Conservation (phyloP, 164 flowering plant genomes). For the Aristolochia fimbriata region DNA sequence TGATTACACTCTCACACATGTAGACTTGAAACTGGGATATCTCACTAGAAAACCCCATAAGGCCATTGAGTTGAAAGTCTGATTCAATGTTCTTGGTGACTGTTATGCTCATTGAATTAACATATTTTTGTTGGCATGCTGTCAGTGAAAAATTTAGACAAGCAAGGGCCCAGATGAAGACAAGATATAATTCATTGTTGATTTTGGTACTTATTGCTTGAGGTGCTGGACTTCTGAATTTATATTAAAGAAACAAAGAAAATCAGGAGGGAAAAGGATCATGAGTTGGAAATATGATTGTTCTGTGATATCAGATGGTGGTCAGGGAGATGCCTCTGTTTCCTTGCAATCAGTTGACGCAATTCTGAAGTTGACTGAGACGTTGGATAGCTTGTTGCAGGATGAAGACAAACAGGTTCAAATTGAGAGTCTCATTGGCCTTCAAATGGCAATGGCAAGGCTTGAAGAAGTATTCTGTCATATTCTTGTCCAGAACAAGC, state of each 20-base stretch:
- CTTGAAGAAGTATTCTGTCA: conserved; percentile 68
- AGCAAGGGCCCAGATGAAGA: conserved; percentile 19
- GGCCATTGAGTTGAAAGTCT: too few species aligned
- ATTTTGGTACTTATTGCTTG: neutral
- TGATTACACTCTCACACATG: too few species aligned
- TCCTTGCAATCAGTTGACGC: conserved; percentile 51
- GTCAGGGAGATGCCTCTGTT: conserved; percentile 39
- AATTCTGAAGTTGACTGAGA: conserved; percentile 31
- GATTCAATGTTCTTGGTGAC: too few species aligned
- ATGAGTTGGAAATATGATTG: conserved; percentile 47
- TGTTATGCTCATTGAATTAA: too few species aligned
- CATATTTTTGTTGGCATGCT: too few species aligned
- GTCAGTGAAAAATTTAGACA: neutral
- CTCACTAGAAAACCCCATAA: too few species aligned
- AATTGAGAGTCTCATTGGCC: conserved; percentile 31
- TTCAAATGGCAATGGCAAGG: conserved; percentile 67
- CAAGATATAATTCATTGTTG: neutral
- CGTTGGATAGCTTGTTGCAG: conserved; percentile 26
- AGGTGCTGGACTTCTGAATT: neutral
- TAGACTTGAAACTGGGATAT: too few species aligned
- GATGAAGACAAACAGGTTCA: conserved; percentile 18
- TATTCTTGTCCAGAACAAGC: conserved; percentile 51
- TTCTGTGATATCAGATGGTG: conserved; percentile 72
- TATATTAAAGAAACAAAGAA: neutral
- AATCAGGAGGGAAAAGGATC: conserved; percentile 11